Evolutionary conservation across 1,284 basidiomycete genomes (phyloP), one percentile per base, ranked within the genome.

Genomic region (Macrocystidia cucumis): DNA sequence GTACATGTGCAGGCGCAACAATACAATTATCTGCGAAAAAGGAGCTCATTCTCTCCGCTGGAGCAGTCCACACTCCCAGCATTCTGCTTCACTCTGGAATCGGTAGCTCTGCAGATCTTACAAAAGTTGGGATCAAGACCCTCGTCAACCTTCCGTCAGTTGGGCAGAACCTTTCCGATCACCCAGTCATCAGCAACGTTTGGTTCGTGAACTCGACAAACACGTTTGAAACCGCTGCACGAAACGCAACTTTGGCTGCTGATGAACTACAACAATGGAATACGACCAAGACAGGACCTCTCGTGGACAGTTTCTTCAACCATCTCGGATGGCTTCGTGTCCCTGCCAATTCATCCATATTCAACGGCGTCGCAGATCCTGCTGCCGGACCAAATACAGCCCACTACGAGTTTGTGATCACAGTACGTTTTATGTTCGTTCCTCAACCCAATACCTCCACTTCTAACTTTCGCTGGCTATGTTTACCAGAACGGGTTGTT

Each of bases 31-130:
- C 30, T 14, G 30, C 30, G 17, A 25, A n/a, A 12, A 51, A 52
- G 19, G 65, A 67, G 32, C 49, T 67, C 14, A 54, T 64, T 12
- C 37, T 72, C 1, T 59, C 57, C 29, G 62, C 58, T 2, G 70
- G 68, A 7, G 44, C 60, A 0, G 46, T 72, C 30, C 56, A 59
- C 20, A 60, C 63, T 9, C 67, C 70, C 11, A 62, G 63, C 19
- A 45, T 73, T 1, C 55, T 74, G 4, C 52, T 71, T 41, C 54
- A 70, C 8, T 69, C 65, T 9, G 71, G 72, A 17, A 68, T 74
- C 38, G 70, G 72, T 11, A 37, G 51, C 30, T 14, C 42, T 3
- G 26, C 41, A 1, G 35, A 44, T 4, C 45, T 62, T 8, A 19
- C 31, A 8, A 32, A 30, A 1, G n/a, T 54, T 2, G 52, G 52